Evolutionary conservation across 108 stramenopile species (phyloP), one percentile per base, ranked within the genome.

Genomic region (Discostella stelligeroides): DNA sequence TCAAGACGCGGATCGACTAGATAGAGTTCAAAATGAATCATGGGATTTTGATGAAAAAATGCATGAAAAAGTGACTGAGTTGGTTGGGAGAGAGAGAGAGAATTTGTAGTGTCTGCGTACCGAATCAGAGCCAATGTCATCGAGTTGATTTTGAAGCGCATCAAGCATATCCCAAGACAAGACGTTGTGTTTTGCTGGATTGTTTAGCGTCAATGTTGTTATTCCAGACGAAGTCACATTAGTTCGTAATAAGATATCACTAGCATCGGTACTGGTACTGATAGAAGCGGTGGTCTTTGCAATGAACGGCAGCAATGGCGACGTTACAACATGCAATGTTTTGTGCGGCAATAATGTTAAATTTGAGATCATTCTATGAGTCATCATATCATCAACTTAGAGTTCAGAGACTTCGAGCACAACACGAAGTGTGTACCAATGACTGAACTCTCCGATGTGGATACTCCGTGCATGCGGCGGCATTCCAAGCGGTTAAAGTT

Each of bases 151-250:
- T 17, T 82, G 70, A 28, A 84, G 58, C 21, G 66, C 66, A 62
- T 86, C 85, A 1, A 79, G 45, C 77, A 79, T 42, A 18, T 68
- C 71, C 41, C 51, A 70, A 23, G 79, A 81, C 18, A 84, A 47
- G 5, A 75, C 73, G 40, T 84, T 84, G 51, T 55, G 66, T 30
- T 79, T 74, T 30, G 50, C 49, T 39, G 81, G 84, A 50, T 80
- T 73, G 66, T 82, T 84, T 28, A 84, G 37, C 39, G 80, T 82
- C 43, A 84, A 30, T 21, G 60, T 72, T 20, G 78, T 64, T 17
- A 84, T 61, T 24, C 70, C 62, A 18, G 65, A 60, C 15, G 43
- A 40, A 24, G 1, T 49, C 23, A 68, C 68, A 29, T 76, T 67
- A 64, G 15, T 41, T 9, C 60, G 57, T 15, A 75, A 28, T 14